Evolutionary conservation across 371 early-diverging fungal genomes (phyloP).

Genomic region (Phascolomyces articulosus): DNA sequence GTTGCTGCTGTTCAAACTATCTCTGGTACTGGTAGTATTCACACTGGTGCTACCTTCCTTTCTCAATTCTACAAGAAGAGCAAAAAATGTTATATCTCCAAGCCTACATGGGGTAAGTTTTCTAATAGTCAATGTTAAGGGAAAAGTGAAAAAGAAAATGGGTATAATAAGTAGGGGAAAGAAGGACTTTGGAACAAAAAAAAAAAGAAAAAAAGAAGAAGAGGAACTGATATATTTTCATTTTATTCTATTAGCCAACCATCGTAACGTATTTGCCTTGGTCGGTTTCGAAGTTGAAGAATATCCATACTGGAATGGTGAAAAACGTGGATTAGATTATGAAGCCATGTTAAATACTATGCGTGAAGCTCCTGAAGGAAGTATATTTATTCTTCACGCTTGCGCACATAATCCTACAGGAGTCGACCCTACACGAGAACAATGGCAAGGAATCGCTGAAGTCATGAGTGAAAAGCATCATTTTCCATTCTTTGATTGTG

Average conservation of each 20-base stretch:
- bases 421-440: conserved; percentile 89
- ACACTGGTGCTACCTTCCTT: conserved; percentile 86
- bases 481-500: conserved; percentile 95
- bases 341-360: conserved; percentile 73
- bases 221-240: no score
- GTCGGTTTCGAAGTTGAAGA: conserved; percentile 82
- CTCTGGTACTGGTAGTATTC: conserved; percentile 95
- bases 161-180: no score
- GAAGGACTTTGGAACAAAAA: no score
- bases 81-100: conserved; percentile 81
- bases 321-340: conserved; percentile 76
- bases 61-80: conserved; percentile 67
- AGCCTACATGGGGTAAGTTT: conserved; percentile 87
- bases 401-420: conserved; percentile 86
- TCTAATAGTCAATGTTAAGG: not conserved
- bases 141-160: no score
- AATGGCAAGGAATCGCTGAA: conserved; percentile 89
- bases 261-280: conserved; percentile 82
- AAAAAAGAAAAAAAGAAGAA: no score
- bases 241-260: conserved; percentile 61
- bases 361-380: conserved; percentile 76
- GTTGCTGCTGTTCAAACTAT: conserved; percentile 85
- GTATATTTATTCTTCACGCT: conserved; percentile 59
- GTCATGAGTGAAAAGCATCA: conserved; percentile 73
- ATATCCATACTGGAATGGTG: conserved; percentile 89